Evolutionary conservation across 1,139 yeast species (phyloP).

Genomic region (Magnusiomyces ingens): DNA sequence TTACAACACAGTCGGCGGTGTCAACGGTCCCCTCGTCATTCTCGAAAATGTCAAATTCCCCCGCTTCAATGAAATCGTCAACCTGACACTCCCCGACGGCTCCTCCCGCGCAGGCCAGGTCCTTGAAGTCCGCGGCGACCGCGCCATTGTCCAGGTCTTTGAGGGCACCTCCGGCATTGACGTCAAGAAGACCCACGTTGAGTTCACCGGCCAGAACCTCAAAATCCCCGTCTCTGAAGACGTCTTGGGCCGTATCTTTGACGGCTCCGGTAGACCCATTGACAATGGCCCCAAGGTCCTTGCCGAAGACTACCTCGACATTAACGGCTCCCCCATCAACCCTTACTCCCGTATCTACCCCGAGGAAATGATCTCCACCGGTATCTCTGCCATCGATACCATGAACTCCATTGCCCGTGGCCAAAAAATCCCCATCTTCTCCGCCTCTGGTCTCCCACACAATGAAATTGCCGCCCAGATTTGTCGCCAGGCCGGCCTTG

Average conservation of each 20-base stretch:
- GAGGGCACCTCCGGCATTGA: slow-evolving; percentile 98
- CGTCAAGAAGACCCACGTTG: slow-evolving; percentile 94
- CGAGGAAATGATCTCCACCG: slow-evolving; percentile 99
- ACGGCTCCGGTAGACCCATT: slow-evolving; percentile 98
- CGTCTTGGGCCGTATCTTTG: slow-evolving; percentile 94
- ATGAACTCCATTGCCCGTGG: slow-evolving; percentile 99
- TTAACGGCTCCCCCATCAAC: slow-evolving; percentile 97
- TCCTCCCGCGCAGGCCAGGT: slow-evolving; percentile 94
- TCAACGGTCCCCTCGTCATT: slow-evolving; percentile 95
- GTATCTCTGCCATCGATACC: slow-evolving; percentile 96
- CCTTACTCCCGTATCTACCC: slow-evolving; percentile 98
- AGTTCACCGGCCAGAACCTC: slow-evolving; percentile 91
- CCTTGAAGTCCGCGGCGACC: slow-evolving; percentile 91
- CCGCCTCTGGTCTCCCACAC: slow-evolving; percentile 99
- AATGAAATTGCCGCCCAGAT: slow-evolving; percentile 99
- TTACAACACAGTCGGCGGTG: slow-evolving; percentile 96
- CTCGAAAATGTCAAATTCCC: slow-evolving; percentile 96
- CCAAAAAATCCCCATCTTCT: slow-evolving; percentile 96
- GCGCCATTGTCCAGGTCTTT: slow-evolving; percentile 97
- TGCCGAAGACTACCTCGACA: slow-evolving; percentile 97
- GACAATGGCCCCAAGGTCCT: slow-evolving; percentile 97
- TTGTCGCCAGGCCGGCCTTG: slow-evolving; percentile 99
- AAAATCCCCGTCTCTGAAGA: slow-evolving; percentile 95
- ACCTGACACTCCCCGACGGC: slow-evolving; percentile 94
- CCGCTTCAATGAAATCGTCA: slow-evolving; percentile 91